Base-by-base conservation (phyloP, 768 basidiomycete species). In the Auriscalpium vulgare region DNA sequence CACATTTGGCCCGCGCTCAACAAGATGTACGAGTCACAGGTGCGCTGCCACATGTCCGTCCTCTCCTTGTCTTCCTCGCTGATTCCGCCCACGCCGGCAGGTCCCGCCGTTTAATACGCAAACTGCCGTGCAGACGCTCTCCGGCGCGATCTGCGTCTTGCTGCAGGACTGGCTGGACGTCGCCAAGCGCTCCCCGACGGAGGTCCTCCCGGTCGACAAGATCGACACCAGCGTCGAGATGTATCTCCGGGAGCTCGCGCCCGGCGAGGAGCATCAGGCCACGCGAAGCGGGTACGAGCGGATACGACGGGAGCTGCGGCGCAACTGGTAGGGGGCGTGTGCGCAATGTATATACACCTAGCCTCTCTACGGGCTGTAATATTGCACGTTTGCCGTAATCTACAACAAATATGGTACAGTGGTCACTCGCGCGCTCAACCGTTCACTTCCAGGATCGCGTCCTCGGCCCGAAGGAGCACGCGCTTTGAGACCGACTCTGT, bases 1-100 rank as follows among this genome's bases (percentile, higher is more conserved):
- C 89, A 93, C 56, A 78, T 95, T 53, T 95, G 92, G 82, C 87
- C 91, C 62, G 81, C 87, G 19, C 77, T 91, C 60, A 86, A 91
- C 61, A 87, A 87, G 66, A 87, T 92, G 80, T 89, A 90, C 59
- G 61, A 62, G 19, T 62, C 61, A 3, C 62, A 91, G 87, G 79
- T 91, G 23, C 84, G 60, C 49, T 37, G 6, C 14, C 14, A 10
- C 29, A 10, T 34, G 10, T 6, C 10, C 5, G 19, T n/a, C 43
- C 16, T 43, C 40, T 14, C 17, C n/a, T 11, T 35, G 44, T 29
- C n/a, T 16, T 45, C 19, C 43, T 29, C 47, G 19, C 23, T 8
- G 29, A 19, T 51, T 56, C 51, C 47, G 35, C 47, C 37, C 45
- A 37, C 37, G 9, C 21, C 49, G 1, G 5, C 59, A 91, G 88